Conservation (phyloP, 768 basidiomycete genomes). For the button mushroom (Agaricus bisporus) region DNA sequence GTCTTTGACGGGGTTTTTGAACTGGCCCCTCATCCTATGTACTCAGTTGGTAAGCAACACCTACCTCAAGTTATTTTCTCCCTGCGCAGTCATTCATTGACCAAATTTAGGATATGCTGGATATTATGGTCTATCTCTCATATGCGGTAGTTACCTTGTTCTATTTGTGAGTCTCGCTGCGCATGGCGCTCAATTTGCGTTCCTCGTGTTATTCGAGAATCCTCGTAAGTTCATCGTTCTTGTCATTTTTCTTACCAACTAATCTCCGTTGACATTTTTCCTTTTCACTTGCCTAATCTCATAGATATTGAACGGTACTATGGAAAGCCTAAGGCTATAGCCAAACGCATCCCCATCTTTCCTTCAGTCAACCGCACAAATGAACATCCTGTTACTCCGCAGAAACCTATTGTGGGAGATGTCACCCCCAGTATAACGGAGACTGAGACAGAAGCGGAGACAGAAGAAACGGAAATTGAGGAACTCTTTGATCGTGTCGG, state of each 20-base stretch:
- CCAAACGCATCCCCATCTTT: constrained; percentile 67
- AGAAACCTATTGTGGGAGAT: constrained; percentile 13
- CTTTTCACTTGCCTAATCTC: background rate
- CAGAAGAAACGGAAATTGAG: constrained; percentile 42
- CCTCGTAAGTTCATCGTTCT: constrained; percentile 61
- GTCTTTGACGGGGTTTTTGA: constrained; percentile 99
- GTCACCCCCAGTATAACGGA: constrained; percentile 42
- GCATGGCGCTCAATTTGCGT: constrained; percentile 95
- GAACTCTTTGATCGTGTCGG: background rate
- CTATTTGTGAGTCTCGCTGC: constrained; percentile 91
- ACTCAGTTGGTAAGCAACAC: constrained; percentile 59
- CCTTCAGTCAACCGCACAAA: constrained; percentile 14
- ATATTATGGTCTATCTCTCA: constrained; percentile 92
- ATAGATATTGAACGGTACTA: constrained; percentile 92
- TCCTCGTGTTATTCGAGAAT: constrained; percentile 93
- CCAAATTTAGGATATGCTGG: constrained; percentile 74
- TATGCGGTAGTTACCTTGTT: constrained; percentile 83
- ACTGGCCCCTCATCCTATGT: constrained; percentile 92
- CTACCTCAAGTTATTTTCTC: background rate
- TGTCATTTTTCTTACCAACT: constrained; percentile 3
- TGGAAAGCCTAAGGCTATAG: constrained; percentile 86
- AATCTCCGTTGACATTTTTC: constrained; percentile 2
- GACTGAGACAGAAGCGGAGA: constrained; percentile 60
- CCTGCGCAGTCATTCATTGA: background rate
- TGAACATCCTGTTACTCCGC: constrained; percentile 9